Evolutionary conservation across 345 rosid species (phyloP).

Genomic region (Bruguiera sexangula): DNA sequence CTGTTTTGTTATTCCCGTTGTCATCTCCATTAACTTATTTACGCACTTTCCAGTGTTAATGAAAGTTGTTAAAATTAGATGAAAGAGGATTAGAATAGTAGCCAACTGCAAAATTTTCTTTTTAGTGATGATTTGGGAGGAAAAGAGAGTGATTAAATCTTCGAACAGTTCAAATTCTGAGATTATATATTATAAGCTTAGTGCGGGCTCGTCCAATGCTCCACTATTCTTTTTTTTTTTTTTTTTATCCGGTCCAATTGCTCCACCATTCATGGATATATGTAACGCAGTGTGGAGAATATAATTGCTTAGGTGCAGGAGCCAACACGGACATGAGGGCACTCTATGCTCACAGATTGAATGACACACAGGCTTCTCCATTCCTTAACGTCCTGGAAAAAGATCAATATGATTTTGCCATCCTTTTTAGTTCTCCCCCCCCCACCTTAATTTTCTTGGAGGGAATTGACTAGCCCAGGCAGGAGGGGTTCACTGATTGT

Average conservation of each 20-base stretch:
- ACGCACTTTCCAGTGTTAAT: no score
- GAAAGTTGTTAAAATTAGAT: no score
- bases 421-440: background rate
- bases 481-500: no score
- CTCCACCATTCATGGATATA: background rate
- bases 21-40: no score
- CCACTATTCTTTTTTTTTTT: no score
- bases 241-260: no score
- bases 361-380: slow-evolving; percentile 52
- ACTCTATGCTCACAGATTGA: slow-evolving; percentile 58
- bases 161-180: background rate
- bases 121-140: background rate
- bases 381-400: slow-evolving; percentile 59
- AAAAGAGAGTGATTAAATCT: background rate
- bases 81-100: background rate
- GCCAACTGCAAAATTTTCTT: background rate
- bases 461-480: no score
- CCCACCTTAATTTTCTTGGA: no score
- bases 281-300: slow-evolving; percentile 65
- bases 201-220: no score
- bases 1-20: no score
- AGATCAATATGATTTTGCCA: slow-evolving; percentile 59
- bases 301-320: slow-evolving; percentile 72
- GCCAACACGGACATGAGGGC: slow-evolving; percentile 52
- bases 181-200: no score